These are phyloP conservation scores for Pseudogymnoascus sp. DNA, from an alignment of 2,329 filamentous ascomycete species.

Conservation along the genomic window DNA sequence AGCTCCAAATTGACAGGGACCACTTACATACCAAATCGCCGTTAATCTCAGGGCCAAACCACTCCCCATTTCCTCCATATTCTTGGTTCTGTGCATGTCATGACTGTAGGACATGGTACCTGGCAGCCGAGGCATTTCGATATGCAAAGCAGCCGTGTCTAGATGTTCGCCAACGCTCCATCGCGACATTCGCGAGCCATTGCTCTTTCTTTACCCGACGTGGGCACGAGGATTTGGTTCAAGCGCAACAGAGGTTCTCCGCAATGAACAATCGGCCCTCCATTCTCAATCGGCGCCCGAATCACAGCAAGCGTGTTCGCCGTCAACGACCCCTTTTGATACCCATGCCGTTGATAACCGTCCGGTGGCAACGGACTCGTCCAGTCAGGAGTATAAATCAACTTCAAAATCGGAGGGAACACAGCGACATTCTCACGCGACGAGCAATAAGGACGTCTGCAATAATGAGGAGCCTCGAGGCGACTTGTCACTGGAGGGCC, in stretches of 20 bases:
- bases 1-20: background rate
- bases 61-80: background rate
- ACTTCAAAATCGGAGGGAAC: background rate
- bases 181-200: slow-evolving; percentile 5
- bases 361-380: background rate
- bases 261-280: background rate
- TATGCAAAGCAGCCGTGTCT: slow-evolving; percentile 6
- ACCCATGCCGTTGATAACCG: background rate
- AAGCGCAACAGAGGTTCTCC: background rate
- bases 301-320: background rate
- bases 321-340: background rate
- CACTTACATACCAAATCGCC: background rate
- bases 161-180: background rate
- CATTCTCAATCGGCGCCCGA: background rate
- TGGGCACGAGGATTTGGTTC: background rate
- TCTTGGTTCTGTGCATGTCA: background rate
- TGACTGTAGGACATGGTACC: slow-evolving; percentile 8
- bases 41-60: background rate
- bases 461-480: background rate
- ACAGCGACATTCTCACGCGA: background rate
- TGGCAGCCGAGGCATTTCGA: slow-evolving; percentile 8
- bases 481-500: background rate
- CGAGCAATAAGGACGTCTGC: background rate
- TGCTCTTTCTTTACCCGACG: slow-evolving; percentile 6
- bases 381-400: background rate